A percentile compares a stretch with the other conserved stretches of the same genome.
These are phyloP conservation scores for Claviceps paspali DNA, from an alignment of 2,329 filamentous ascomycete species.

Conservation along the genomic window DNA sequence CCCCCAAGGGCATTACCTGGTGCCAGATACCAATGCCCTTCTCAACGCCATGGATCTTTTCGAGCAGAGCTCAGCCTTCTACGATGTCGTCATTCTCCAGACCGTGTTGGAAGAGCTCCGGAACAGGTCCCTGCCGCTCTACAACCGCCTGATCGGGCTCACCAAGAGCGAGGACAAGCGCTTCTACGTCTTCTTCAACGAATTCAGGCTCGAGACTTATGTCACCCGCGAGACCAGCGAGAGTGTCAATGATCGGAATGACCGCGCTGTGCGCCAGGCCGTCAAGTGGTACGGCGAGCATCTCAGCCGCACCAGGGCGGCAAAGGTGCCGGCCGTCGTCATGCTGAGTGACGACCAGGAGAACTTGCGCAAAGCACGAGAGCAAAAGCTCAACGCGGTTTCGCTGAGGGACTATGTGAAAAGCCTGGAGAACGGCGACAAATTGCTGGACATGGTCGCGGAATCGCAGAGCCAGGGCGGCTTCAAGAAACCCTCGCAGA, in stretches of 20 bases:
- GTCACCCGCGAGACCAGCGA: constrained; percentile 61
- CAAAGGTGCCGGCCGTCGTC: constrained; percentile 58
- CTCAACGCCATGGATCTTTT: constrained; percentile 95
- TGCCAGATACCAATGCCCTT: constrained; percentile 92
- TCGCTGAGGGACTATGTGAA: constrained; percentile 67
- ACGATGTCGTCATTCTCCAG: constrained; percentile 92
- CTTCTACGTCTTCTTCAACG: constrained; percentile 98
- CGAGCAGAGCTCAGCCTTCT: constrained; percentile 79
- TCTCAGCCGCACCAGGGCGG: constrained; percentile 47
- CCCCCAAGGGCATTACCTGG: constrained; percentile 78
- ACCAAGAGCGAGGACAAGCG: constrained; percentile 94
- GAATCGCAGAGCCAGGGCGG: constrained; percentile 57
- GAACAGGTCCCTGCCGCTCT: constrained; percentile 83
- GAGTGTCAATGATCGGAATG: constrained; percentile 91
- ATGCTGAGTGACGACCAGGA: constrained; percentile 91
- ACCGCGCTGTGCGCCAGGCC: constrained; percentile 73
- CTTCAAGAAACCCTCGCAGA: constrained; percentile 43
- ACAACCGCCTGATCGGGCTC: constrained; percentile 79
- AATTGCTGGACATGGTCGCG: constrained; percentile 84
- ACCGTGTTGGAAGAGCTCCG: constrained; percentile 93
- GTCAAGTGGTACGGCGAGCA: constrained; percentile 86
- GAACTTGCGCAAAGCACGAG: constrained; percentile 68
- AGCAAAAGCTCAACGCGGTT: constrained; percentile 54
- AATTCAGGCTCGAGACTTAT: constrained; percentile 87
- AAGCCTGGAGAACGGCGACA: constrained; percentile 68